Percentiles rank a stretch among this genome's conserved stretches.
Conservation (phyloP, 768 basidiomycete species). For the Suillus decipiens region DNA sequence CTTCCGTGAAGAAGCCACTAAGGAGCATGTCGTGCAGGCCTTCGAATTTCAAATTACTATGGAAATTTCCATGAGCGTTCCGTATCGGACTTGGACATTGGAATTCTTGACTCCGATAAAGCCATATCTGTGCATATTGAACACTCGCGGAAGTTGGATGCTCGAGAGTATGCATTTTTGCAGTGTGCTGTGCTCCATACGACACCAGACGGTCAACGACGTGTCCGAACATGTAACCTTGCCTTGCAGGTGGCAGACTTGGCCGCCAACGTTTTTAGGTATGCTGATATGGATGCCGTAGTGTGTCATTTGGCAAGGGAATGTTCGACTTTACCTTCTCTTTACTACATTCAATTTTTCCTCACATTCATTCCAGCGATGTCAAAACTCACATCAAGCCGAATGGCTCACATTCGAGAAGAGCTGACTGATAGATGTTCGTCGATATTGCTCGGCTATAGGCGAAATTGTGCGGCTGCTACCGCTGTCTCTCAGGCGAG, state of each 20-base stretch:
- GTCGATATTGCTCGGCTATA: slow-evolving; percentile 79
- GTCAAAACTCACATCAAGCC: slow-evolving; percentile 55
- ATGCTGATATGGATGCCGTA: slow-evolving; percentile 86
- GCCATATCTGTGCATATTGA: slow-evolving; percentile 74
- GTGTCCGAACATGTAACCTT: slow-evolving; percentile 87
- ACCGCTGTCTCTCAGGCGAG: slow-evolving; percentile 78
- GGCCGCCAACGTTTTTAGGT: slow-evolving; percentile 90
- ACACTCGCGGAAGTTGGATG: slow-evolving; percentile 68
- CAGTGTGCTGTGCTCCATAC: slow-evolving; percentile 93
- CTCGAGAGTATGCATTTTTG: slow-evolving; percentile 72
- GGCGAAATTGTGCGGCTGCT: slow-evolving; percentile 83
- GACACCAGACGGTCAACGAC: slow-evolving; percentile 68
- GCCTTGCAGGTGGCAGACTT: slow-evolving; percentile 77
- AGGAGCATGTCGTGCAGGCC: slow-evolving; percentile 40
- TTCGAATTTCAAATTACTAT: slow-evolving; percentile 63
- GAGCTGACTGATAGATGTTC: slow-evolving; percentile 84
- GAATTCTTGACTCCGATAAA: slow-evolving; percentile 79
- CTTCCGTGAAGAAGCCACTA: neutral
- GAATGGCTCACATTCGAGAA: slow-evolving; percentile 78
- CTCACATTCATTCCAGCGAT: slow-evolving; percentile 56
- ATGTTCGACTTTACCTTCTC: slow-evolving; percentile 47
- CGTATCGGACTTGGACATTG: slow-evolving; percentile 76
- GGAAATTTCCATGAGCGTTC: slow-evolving; percentile 74
- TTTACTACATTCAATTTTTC: neutral
- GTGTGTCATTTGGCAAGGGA: slow-evolving; percentile 75